A percentile compares a stretch with the other conserved stretches of the same genome.
These are phyloP conservation scores for Phaeosphaeria sp. DNA, from an alignment of 2,329 filamentous ascomycete species.

Conservation along the genomic window DNA sequence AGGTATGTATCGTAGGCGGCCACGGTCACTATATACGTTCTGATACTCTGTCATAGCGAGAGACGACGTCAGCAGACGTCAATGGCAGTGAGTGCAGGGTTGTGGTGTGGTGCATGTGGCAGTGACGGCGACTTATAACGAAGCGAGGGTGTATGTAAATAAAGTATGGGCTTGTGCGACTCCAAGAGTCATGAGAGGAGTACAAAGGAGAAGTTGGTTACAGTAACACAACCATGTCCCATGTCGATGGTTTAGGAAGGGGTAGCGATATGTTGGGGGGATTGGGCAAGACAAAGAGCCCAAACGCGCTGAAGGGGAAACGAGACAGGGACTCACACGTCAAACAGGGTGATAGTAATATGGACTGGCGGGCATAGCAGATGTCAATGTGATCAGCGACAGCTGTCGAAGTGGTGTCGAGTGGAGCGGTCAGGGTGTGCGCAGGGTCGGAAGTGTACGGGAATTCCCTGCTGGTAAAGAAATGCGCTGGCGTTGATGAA, in stretches of 20 bases:
- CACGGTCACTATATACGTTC: slow-evolving; percentile 46
- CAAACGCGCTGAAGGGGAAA: slow-evolving; percentile 34
- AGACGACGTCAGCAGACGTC: slow-evolving; percentile 35
- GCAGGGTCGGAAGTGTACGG: slow-evolving; percentile 40
- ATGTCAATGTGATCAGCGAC: slow-evolving; percentile 33
- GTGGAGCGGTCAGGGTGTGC: slow-evolving; percentile 37
- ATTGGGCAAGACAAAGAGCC: slow-evolving; percentile 40
- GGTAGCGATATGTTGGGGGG: slow-evolving; percentile 23
- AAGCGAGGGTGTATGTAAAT: slow-evolving; percentile 18
- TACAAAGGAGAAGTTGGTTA: slow-evolving; percentile 44
- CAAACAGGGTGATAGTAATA: slow-evolving; percentile 30
- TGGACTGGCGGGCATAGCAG: slow-evolving; percentile 28
- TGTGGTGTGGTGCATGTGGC: slow-evolving; percentile 22
- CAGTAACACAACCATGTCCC: slow-evolving; percentile 39
- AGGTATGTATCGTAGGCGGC: slow-evolving; percentile 47
- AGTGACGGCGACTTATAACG: slow-evolving; percentile 27
- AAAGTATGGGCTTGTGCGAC: slow-evolving; percentile 34
- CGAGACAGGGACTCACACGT: slow-evolving; percentile 45
- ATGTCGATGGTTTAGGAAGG: slow-evolving; percentile 42
- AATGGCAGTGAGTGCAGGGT: slow-evolving; percentile 19
- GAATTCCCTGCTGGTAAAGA: slow-evolving; percentile 35
- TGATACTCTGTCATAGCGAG: slow-evolving; percentile 49
- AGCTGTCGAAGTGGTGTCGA: slow-evolving; percentile 26
- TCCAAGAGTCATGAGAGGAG: slow-evolving; percentile 36
- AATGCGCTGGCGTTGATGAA: slow-evolving; percentile 34